phyloP scores from a whole-genome alignment of 2,329 filamentous ascomycete species.

The Aspergillus piperis region DNA sequence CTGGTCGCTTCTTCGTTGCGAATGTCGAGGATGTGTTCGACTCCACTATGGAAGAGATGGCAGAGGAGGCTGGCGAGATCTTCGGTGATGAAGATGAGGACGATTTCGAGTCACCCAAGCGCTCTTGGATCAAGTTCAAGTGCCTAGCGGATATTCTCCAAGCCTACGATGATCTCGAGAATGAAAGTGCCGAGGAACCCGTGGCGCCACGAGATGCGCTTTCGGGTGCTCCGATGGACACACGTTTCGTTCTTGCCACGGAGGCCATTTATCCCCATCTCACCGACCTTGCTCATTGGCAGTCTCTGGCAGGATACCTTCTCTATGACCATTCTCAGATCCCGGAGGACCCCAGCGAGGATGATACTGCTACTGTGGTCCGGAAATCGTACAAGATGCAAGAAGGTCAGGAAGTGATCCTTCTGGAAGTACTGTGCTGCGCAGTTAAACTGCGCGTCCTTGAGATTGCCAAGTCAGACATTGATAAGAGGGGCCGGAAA shows the following conservation, averaged over 20 bases:
- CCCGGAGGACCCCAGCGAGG: conserved; percentile 53
- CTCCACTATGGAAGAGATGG: conserved; percentile 77
- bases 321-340: conserved; percentile 83
- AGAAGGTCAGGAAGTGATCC: conserved; percentile 75
- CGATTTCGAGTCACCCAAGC: conserved; percentile 72
- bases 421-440: conserved; percentile 84
- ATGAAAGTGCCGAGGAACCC: conserved; percentile 30
- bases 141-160: conserved; percentile 81
- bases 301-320: conserved; percentile 83
- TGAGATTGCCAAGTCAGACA: conserved; percentile 63
- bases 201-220: conserved; percentile 42
- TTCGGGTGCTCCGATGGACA: conserved; percentile 69
- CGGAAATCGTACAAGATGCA: conserved; percentile 72
- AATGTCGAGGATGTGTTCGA: conserved; percentile 82
- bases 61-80: conserved; percentile 75
- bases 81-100: conserved; percentile 71
- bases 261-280: conserved; percentile 83
- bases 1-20: conserved; percentile 86
- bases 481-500: conserved; percentile 57
- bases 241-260: conserved; percentile 80
- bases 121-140: conserved; percentile 89
- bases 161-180: conserved; percentile 71
- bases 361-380: conserved; percentile 64
- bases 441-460: conserved; percentile 74
- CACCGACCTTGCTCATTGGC: conserved; percentile 81